These are phyloP conservation scores for Crepidotus variabilis DNA, from an alignment of 768 basidiomycete species.

Conservation along the genomic window DNA sequence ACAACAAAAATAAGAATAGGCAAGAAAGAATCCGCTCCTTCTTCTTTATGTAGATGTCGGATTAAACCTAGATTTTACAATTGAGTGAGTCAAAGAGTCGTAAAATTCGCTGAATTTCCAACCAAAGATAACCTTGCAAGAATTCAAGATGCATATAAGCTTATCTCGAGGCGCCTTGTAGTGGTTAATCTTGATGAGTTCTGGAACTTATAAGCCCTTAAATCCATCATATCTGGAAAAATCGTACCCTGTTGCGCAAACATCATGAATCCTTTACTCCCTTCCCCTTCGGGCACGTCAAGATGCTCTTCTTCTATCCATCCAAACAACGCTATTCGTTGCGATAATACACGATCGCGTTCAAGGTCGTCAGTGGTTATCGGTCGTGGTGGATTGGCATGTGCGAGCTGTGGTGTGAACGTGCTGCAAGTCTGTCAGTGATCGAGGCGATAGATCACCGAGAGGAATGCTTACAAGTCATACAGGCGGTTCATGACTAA, in stretches of 20 bases:
- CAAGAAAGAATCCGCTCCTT: slow-evolving; percentile 92
- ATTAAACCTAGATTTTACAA: slow-evolving; percentile 66
- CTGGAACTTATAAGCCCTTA: slow-evolving; percentile 33
- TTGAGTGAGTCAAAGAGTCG: background rate
- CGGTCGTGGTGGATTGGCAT: slow-evolving; percentile 62
- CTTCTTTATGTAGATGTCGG: slow-evolving; percentile 78
- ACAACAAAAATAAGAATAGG: slow-evolving; percentile 94
- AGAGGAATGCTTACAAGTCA: slow-evolving; percentile 65
- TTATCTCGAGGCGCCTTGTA: slow-evolving; percentile 99
- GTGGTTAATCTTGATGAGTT: slow-evolving; percentile 94
- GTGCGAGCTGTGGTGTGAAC: slow-evolving; percentile 82
- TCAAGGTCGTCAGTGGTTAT: slow-evolving; percentile 96
- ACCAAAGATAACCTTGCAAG: slow-evolving; percentile 99
- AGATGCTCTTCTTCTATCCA: slow-evolving; percentile 91
- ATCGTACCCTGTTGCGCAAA: slow-evolving; percentile 80
- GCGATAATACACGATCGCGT: slow-evolving; percentile 83
- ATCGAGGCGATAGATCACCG: slow-evolving; percentile 8
- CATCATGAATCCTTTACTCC: slow-evolving; percentile 76
- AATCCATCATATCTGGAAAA: background rate
- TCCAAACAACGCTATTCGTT: slow-evolving; percentile 85
- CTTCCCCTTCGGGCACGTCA: slow-evolving; percentile 80
- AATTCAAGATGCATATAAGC: slow-evolving; percentile 94
- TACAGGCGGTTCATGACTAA: slow-evolving; percentile 98
- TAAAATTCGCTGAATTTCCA: slow-evolving; percentile 22
- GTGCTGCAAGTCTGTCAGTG: slow-evolving; percentile 49